Base-by-base conservation (phyloP, 768 basidiomycete species). In the Mycena galopus region DNA sequence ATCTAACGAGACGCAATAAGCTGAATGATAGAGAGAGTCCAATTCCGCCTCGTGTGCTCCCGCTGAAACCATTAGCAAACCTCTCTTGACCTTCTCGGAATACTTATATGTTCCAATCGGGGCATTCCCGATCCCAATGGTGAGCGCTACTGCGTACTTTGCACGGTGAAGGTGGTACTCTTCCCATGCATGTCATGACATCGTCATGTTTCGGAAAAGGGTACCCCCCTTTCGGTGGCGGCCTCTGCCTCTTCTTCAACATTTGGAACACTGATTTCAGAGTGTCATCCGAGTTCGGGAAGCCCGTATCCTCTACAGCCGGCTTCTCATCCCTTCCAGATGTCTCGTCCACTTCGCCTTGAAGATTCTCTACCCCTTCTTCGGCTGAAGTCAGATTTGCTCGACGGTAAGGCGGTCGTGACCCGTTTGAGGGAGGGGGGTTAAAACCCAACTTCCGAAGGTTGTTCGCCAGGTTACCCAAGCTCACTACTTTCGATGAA, bases 121-220 rank as follows among this genome's bases (percentile, higher is more conserved):
- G n/a, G n/a, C n/a, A n/a, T n/a, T n/a, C n/a, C n/a, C n/a, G n/a
- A n/a, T n/a, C n/a, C 64, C 64, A 65, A 21, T 65, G 64, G 1
- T 65, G 53, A 8, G 17, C 35, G 30, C 64, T 65, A 4, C 64
- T 51, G 25, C 64, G 55, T 4, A 35, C 11, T 37, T 37, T 32
- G 25, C 64, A 65, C 2, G 64, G 64, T 0, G 32, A 33, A 1
- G 64, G 64, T 12, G 64, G 64, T 7, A 27, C n/a, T n/a, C 27
- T n/a, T 5, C 50, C 64, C 51, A 65, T n/a, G 25, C 53, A 55
- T 1, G 64, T 65, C 12, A 21, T 37, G 23, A 53, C 39, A 19
- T 37, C 4, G 35, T 65, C 64, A n/a, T 65, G 53, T 55, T 65
- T 33, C 4, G 64, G 30, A 21, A 53, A 65, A 25, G 64, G 64